Base-by-base conservation (phyloP, 2,329 filamentous ascomycete species). In the Aspergillus sp. region DNA sequence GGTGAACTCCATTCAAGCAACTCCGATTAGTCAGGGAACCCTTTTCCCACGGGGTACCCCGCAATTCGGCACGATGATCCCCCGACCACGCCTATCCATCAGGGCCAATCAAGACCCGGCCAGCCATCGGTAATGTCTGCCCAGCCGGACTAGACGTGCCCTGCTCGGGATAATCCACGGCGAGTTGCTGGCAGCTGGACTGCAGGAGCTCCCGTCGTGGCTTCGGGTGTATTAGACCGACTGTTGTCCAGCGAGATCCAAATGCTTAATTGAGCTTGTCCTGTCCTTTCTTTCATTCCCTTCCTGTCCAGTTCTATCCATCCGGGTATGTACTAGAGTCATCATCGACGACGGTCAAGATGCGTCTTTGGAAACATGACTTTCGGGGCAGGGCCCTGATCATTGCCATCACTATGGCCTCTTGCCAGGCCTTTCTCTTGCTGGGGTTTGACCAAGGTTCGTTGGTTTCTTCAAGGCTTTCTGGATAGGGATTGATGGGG, bases 401-500 rank as follows among this genome's bases (percentile, higher is more conserved):
- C 9, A 57, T 60, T 1, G 65, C 67, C 36, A 68, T 74, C 53
- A 75, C 62, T 67, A 77, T 52, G 58, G 79, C 54, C 65, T 82
- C 62, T 62, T 82, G 63, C 55, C 80, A 76, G 65, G 80, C 69
- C 7, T 75, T 75, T 19, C 60, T 75, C 4, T 64, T 76, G 4
- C 66, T 76, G 1, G 81, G 81, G 8, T 84, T 82, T 65, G 80
- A 84, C 62, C 81, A 83, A 67, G 81, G 80, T 65, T 30, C 12
- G 21, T 50, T n/a, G 10, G 10, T 4, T 8, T 17, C 10, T 19
- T 17, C 21, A 9, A 10, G 0, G 17, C 2, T 6, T 21, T 12
- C 30, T 5, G 12, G 12, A 13, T 36, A 25, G 13, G 21, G 15
- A 6, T 28, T 4, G 2, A 5, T 3, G 15, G 2, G 4, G 2